Evolutionary conservation across 2,329 filamentous ascomycete species (phyloP).

Genomic region (Phyllosticta citriasiana): DNA sequence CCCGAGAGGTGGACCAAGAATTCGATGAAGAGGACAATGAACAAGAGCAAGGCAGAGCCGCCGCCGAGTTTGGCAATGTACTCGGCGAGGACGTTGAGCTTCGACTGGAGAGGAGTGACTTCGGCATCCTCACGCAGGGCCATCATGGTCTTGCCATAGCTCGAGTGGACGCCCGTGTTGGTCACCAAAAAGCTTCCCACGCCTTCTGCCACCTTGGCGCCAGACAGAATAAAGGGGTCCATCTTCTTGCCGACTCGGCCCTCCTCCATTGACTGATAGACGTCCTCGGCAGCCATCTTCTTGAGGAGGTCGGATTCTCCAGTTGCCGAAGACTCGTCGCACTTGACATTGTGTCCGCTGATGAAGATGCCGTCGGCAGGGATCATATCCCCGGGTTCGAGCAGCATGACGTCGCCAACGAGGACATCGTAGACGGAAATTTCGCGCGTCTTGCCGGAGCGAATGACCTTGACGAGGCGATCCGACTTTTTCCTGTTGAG

Average conservation of each 20-base stretch:
- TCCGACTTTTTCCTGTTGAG: slow-evolving; percentile 73
- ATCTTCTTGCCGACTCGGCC: slow-evolving; percentile 54
- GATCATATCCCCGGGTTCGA: slow-evolving; percentile 64
- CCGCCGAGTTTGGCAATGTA: slow-evolving; percentile 73
- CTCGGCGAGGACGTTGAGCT: slow-evolving; percentile 66
- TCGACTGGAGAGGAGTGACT: slow-evolving; percentile 68
- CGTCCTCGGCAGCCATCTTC: slow-evolving; percentile 56
- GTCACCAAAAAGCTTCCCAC: slow-evolving; percentile 68
- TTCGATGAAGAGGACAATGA: slow-evolving; percentile 76
- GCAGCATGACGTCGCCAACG: slow-evolving; percentile 62
- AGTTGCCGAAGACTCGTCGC: slow-evolving; percentile 66
- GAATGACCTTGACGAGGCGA: slow-evolving; percentile 60
- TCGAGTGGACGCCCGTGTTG: slow-evolving; percentile 62
- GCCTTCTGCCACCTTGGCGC: slow-evolving; percentile 66
- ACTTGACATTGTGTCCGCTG: slow-evolving; percentile 57
- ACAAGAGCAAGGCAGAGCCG: slow-evolving; percentile 66
- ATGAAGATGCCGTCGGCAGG: slow-evolving; percentile 65
- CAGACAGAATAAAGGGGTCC: slow-evolving; percentile 82
- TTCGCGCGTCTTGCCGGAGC: slow-evolving; percentile 61
- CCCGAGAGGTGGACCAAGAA: slow-evolving; percentile 61
- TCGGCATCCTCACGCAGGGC: slow-evolving; percentile 66
- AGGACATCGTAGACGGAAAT: slow-evolving; percentile 62
- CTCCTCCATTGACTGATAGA: slow-evolving; percentile 54
- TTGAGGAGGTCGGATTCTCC: slow-evolving; percentile 65
- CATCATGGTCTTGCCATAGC: slow-evolving; percentile 69